These are phyloP conservation scores for Teunomyces lycoperdinae DNA, from an alignment of 805 yeast species.

Conservation along the genomic window DNA sequence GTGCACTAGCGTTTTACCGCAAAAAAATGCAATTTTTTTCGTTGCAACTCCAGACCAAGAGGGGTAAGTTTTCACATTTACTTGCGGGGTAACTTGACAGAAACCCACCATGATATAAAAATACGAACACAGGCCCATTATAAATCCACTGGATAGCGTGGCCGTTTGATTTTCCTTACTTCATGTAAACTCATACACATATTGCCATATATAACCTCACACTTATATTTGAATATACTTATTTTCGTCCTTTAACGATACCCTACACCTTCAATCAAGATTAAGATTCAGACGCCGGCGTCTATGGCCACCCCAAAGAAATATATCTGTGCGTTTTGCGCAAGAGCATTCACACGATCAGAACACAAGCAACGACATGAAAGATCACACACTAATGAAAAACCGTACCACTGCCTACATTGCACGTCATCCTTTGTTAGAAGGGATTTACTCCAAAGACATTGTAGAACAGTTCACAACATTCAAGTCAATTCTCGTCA, in stretches of 20 bases:
- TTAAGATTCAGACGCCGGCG: background rate
- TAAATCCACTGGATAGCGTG: background rate
- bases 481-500: constrained; percentile 14
- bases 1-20: background rate
- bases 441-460: constrained; percentile 73
- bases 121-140: background rate
- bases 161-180: background rate
- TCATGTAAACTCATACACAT: background rate
- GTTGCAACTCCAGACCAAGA: constrained; percentile 3
- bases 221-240: background rate
- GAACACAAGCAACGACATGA: constrained; percentile 95
- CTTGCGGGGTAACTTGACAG: constrained; percentile 6
- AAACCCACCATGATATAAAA: background rate
- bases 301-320: constrained; percentile 50
- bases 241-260: background rate
- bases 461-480: constrained; percentile 73
- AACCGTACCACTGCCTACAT: constrained; percentile 71
- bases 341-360: constrained; percentile 87
- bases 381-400: constrained; percentile 91
- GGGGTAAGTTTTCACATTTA: constrained; percentile 5
- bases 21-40: background rate
- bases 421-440: constrained; percentile 75
- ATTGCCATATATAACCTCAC: background rate
- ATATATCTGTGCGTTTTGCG: constrained; percentile 76
- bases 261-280: background rate